Evolutionary conservation across 192 early-diverging fungal genomes (phyloP).

Genomic region (Gorgonomyces haynaldii): DNA sequence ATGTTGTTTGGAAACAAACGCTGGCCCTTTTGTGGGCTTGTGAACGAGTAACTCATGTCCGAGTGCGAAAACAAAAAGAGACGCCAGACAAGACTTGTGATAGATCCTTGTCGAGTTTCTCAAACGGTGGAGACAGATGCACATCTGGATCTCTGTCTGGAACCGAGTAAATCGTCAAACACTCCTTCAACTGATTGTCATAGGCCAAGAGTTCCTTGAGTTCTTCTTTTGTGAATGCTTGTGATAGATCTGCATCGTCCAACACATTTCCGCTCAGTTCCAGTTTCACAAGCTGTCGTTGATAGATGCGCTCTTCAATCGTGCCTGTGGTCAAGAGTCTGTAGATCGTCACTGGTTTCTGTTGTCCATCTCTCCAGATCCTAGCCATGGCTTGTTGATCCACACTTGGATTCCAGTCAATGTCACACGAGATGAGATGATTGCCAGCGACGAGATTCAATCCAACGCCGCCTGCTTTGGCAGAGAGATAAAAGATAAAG

Average conservation of each 20-base stretch:
- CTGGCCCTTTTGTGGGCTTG: neutral
- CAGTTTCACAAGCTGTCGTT: neutral
- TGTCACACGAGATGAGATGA: conserved; percentile 43
- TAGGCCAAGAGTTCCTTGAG: too few species aligned
- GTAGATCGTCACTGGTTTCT: conserved; percentile 29
- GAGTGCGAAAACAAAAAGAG: too few species aligned
- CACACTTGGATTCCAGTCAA: conserved; percentile 43
- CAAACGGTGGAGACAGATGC: too few species aligned
- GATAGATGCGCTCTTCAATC: conserved; percentile 20
- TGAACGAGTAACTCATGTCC: neutral
- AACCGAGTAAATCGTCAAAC: too few species aligned
- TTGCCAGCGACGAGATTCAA: conserved; percentile 50
- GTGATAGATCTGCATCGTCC: neutral
- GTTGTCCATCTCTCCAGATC: conserved; percentile 48
- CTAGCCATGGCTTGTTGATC: conserved; percentile 48
- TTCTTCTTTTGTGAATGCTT: neutral
- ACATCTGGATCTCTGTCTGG: too few species aligned
- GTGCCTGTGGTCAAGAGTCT: conserved; percentile 33
- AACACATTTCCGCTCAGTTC: neutral
- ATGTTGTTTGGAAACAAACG: too few species aligned
- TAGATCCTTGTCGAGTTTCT: too few species aligned
- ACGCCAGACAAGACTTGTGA: too few species aligned
- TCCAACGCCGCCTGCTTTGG: conserved; percentile 52
- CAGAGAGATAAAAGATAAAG: conserved; percentile 31
- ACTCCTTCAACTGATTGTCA: too few species aligned